Base-by-base conservation (phyloP, 352 stramenopile species). In the Achlya hypogyna region DNA sequence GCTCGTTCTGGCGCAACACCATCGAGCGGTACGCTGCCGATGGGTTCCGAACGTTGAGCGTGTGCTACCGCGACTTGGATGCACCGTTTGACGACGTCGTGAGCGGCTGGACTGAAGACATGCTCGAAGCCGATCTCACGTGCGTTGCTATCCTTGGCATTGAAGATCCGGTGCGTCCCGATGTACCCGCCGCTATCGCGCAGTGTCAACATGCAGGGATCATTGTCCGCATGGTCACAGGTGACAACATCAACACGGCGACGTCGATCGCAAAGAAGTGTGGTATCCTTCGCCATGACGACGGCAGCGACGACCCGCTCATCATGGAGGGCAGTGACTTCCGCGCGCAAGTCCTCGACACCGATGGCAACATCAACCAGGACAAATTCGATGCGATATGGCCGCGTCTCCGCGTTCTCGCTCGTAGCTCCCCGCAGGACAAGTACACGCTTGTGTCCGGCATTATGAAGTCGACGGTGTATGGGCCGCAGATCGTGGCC, bases 141-240 rank as follows among this genome's bases (percentile, higher is more conserved):
- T 77, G 75, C 51, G 54, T 87, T 0, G 84, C 81, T 20, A 76
- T 99, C 34, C 82, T 98, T 20, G 94, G 87, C 53, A 98, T 98
- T 52, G 82, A 95, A 71, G 93, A 99, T 76, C 96, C 96, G 9
- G 80, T 98, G 38, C 82, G 95, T 5, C 71, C 75, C 0, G 89
- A 96, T 69, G 95, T 98, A 14, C 83, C 87, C 34, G 76, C 88
- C 9, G 84, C 94, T 6, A 94, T 99, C 16, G 71, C 72, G 18
- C 80, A 77, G n/a, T 98, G 95, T 72, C 84, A 97, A 74, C 75
- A 74, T 16, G 94, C 94, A 2, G 96, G 96, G 20, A 91, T 98
- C 75, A 77, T 67, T 68, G 88, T 97, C 18, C 82, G 94, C 38
- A 97, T 97, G 84, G 82, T 97, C 4, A 98, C 91, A 6, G 91